phyloP scores from a whole-genome alignment of 345 rosid genomes.

The Geranium brycei region DNA sequence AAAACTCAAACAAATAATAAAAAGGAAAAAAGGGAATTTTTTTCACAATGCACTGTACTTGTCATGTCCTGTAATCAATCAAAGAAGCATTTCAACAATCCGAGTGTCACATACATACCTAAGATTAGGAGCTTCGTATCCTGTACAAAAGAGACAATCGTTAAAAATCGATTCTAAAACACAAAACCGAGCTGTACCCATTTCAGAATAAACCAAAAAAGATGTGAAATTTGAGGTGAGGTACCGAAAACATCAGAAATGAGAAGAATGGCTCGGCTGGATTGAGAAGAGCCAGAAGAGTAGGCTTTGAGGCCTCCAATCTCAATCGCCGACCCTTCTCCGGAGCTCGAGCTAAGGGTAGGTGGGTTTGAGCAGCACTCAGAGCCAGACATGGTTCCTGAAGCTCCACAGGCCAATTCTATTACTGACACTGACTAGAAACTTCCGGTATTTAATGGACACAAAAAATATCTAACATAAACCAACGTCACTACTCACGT shows the following conservation, averaged over 20 bases:
- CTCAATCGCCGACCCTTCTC: constrained; percentile 13
- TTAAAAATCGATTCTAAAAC: not conserved
- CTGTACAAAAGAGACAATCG: constrained; percentile 14
- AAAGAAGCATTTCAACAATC: no score
- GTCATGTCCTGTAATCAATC: no score
- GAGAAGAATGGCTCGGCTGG: constrained; percentile 18
- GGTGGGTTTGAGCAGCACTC: constrained; percentile 33
- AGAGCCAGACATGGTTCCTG: constrained; percentile 16
- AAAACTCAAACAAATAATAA: not conserved
- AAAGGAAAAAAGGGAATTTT: not conserved
- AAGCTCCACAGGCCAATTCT: not conserved
- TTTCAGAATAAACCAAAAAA: not conserved
- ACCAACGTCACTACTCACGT: no score
- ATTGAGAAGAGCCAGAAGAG: constrained; percentile 15
- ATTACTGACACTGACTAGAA: no score
- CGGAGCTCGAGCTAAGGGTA: constrained; percentile 6
- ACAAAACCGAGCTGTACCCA: not conserved
- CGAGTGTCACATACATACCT: constrained; percentile 20
- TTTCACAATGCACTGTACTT: not conserved
- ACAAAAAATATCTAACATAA: not conserved
- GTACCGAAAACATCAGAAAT: constrained; percentile 23
- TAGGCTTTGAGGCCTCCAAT: constrained; percentile 25
- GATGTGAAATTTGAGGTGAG: not conserved
- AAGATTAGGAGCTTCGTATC: constrained; percentile 48
- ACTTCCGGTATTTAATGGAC: not conserved